phyloP scores from a whole-genome alignment of 2,329 filamentous ascomycete species.

The Xylariaceae sp. region DNA sequence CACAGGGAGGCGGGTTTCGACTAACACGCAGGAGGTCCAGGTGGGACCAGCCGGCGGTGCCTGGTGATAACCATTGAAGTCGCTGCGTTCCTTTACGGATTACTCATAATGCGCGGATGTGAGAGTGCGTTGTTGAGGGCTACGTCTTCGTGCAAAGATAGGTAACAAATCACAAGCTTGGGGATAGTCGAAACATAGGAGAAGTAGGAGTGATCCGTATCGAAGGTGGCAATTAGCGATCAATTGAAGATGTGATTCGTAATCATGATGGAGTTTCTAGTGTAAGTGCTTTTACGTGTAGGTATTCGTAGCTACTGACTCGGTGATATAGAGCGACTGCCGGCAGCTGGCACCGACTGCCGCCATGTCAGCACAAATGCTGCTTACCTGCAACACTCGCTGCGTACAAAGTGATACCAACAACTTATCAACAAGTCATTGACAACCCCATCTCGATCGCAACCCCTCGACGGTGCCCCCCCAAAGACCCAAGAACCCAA shows the following conservation, averaged over 20 bases:
- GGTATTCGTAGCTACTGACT: neutral
- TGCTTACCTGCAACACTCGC: neutral
- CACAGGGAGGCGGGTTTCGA: too few relatives aligned
- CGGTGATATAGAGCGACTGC: too few relatives aligned
- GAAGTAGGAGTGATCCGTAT: neutral
- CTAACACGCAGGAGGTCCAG: neutral
- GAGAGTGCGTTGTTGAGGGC: too few relatives aligned
- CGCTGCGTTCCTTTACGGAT: too few relatives aligned
- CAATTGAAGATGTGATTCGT: neutral
- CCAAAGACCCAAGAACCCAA: neutral
- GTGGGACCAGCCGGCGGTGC: neutral
- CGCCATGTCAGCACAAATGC: neutral
- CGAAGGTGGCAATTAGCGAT: neutral
- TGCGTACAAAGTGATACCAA: neutral
- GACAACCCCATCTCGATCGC: neutral
- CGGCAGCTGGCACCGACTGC: neutral
- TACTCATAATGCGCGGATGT: too few relatives aligned
- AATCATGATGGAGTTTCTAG: neutral
- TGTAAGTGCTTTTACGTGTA: neutral
- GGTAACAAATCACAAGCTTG: too few relatives aligned
- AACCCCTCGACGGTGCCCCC: neutral
- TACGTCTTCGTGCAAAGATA: too few relatives aligned
- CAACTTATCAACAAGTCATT: neutral
- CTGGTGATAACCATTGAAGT: neutral
- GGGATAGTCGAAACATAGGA: too few relatives aligned